phyloP scores from a whole-genome alignment of 768 basidiomycete species.

The Lactifluus pinguis region DNA sequence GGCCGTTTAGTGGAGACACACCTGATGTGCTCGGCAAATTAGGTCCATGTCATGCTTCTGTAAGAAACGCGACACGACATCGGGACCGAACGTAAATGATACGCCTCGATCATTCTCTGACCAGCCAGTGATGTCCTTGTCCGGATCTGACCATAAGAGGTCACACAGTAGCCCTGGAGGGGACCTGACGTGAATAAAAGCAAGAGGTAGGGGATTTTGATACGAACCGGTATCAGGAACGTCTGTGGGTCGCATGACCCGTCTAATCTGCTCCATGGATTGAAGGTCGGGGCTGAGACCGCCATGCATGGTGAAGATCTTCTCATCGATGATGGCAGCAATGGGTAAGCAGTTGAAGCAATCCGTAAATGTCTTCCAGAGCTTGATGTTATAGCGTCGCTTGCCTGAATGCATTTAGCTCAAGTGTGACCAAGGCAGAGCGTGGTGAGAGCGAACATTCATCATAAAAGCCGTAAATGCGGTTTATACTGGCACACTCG shows the following conservation, averaged over 20 bases:
- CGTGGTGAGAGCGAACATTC: slow-evolving; percentile 62
- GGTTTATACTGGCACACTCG: slow-evolving; percentile 98
- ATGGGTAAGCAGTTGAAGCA: slow-evolving; percentile 99
- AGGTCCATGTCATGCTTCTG: slow-evolving; percentile 99
- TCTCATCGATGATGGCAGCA: slow-evolving; percentile 99
- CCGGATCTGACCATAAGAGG: slow-evolving; percentile 97
- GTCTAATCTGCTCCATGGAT: slow-evolving; percentile 99
- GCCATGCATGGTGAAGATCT: slow-evolving; percentile 99
- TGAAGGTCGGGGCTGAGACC: slow-evolving; percentile 95
- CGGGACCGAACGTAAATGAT: slow-evolving; percentile 97
- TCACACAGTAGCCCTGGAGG: slow-evolving; percentile 82
- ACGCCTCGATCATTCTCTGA: slow-evolving; percentile 99
- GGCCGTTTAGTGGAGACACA: slow-evolving; percentile 29
- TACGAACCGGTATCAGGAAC: slow-evolving; percentile 91
- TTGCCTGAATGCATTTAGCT: slow-evolving; percentile 56
- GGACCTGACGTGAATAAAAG: slow-evolving; percentile 6
- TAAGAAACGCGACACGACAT: slow-evolving; percentile 95
- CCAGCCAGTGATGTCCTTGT: slow-evolving; percentile 99
- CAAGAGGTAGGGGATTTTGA: not conserved
- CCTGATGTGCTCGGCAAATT: slow-evolving; percentile 97
- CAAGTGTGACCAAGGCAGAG: slow-evolving; percentile 1
- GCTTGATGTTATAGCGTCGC: slow-evolving; percentile 99
- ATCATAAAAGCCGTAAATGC: slow-evolving; percentile 99
- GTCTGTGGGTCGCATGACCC: slow-evolving; percentile 98
- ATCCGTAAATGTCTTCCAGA: slow-evolving; percentile 99